Evolutionary conservation across 305 asterid species (phyloP).

Genomic region (Fraxinus paxiana): DNA sequence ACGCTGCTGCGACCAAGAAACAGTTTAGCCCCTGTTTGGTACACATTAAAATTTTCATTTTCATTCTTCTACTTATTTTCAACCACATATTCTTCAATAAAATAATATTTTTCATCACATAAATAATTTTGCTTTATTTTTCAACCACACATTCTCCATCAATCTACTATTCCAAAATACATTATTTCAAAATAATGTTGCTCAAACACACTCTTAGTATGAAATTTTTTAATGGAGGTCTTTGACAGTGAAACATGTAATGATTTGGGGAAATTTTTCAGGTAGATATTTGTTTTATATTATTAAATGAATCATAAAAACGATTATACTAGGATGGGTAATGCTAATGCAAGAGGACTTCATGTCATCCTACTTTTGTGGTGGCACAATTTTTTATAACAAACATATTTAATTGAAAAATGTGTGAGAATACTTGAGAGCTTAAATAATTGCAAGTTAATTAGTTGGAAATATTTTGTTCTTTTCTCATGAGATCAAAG

Average conservation of each 20-base stretch:
- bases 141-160: no score
- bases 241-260: background rate
- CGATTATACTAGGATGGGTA: background rate
- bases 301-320: background rate
- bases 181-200: no score
- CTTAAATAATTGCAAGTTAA: background rate
- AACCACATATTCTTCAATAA: no score
- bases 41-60: no score
- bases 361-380: background rate
- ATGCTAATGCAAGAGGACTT: background rate
- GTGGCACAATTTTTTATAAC: background rate
- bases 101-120: no score
- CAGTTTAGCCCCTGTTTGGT: no score
- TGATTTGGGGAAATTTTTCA: background rate
- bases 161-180: no score
- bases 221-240: background rate
- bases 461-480: background rate
- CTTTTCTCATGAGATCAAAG: background rate
- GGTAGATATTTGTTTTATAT: background rate
- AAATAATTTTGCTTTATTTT: no score
- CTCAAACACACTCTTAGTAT: no score
- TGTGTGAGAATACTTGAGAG: background rate
- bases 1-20: no score
- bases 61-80: no score
- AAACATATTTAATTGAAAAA: background rate